Base-by-base conservation (phyloP, 2,329 filamentous ascomycete genomes). In the Penicillium sp. region DNA sequence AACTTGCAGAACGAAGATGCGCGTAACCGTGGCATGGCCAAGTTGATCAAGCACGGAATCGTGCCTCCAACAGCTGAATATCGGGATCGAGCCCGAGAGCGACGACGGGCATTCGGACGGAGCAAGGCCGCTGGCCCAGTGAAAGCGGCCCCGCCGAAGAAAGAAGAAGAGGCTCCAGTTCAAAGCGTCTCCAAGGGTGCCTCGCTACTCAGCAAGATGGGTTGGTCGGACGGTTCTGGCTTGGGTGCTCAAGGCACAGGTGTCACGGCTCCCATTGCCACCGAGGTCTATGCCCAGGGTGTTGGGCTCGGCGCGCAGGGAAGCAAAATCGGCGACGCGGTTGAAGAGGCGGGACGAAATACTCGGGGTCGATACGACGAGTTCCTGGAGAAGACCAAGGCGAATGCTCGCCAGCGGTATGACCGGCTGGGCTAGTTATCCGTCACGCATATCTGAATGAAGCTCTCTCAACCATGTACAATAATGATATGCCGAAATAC, bases 1-100 rank as follows among this genome's bases (percentile, higher is more conserved):
- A 82, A 82, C 46, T 62, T 82, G 32, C 71, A 78, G 50, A 75
- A 81, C 46, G 73, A 77, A 12, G 71, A 73, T 7, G 66, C 77
- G 18, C 71, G 74, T 25, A 60, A 59, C 2, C 70, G 66, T 54
- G 74, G 70, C 6, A 61, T 66, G 46, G 65, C 62, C 3, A 76
- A 75, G 43, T 62, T 76, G 6, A 62, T 67, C 43, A 75, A 75
- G 52, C 70, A 75, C 46, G 66, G 70, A 24, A 64, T 71, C 27
- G 49, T 66, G 32, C 63, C 62, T n/a, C 66, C 57, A 23, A 54
- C 60, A 0, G 55, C 65, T 5, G 73, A 76, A 55, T 77, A 77
- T 56, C 70, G 74, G 10, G 74, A 77, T 49, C 73, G 74, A 32
- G 75, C 75, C 3, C 69, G 63, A 29, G 75, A 77, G 53, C 69